Base-by-base conservation (phyloP, 2,329 filamentous ascomycete genomes). In the Beauveria caledonica region DNA sequence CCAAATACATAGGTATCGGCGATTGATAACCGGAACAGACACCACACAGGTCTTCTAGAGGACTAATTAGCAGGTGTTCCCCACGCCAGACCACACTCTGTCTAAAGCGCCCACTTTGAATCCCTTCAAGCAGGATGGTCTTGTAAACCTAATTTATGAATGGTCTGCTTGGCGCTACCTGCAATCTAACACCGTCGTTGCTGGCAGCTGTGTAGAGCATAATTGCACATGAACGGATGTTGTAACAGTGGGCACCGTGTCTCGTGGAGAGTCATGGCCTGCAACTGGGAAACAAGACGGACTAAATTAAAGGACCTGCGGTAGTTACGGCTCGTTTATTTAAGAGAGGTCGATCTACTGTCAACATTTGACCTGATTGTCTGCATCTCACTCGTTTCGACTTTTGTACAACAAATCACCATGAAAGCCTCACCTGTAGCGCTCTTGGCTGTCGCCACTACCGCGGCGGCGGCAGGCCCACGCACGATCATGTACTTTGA, bases 401-500 rank as follows among this genome's bases (percentile, higher is more conserved):
- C 33, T n/a, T n/a, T 53, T 17, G 4, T 6, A 27, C n/a, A 25
- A n/a, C 1, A 40, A 23, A 5, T 21, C 27, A 44, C 21, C 13
- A 60, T 60, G 58, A 60, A 60, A 49, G 11, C 49, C 15, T 54
- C 49, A 21, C 9, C 27, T 17, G 21, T 60, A 17, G n/a, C 58
- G 15, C 40, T 60, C 33, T 52, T 66, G 46, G 67, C 63, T 19
- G 62, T 64, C 2, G 62, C 66, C 29, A 58, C 57, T 62, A 61
- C 63, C 25, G 61, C 62, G 21, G 62, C 61, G 19, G 62, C 68
- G 23, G 64, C 67, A 3, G 46, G 64, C n/a, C 66, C 70, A 0
- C 64, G 68, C 42, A 72, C 69, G 58, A 61, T 71, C 63, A 77
- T 79, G 70, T 80, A 80, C 63, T 75, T 76, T 65, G 78, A 80